Conservation (phyloP, 345 rosid species). For the Lepidium didymum region DNA sequence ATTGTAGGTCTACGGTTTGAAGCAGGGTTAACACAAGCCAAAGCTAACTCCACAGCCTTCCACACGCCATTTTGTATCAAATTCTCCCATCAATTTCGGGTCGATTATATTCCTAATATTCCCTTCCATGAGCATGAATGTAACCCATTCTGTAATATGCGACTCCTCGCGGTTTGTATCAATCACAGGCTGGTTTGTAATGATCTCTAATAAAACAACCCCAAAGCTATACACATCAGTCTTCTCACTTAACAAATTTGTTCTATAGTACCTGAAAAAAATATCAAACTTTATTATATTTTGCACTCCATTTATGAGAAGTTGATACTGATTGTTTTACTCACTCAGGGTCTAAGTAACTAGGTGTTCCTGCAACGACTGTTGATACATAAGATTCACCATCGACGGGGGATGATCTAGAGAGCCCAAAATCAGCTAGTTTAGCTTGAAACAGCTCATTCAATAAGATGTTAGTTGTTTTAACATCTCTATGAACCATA, state of each 20-base stretch:
- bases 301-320: background rate
- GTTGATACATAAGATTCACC: slow-evolving; percentile 32
- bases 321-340: slow-evolving; percentile 4
- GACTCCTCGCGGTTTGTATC: background rate
- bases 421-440: slow-evolving; percentile 59
- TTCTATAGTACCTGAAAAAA: slow-evolving; percentile 18
- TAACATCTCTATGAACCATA: slow-evolving; percentile 50
- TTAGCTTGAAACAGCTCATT: slow-evolving; percentile 45
- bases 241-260: slow-evolving; percentile 31
- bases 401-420: slow-evolving; percentile 32
- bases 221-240: slow-evolving; percentile 48
- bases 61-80: slow-evolving; percentile 36
- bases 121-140: slow-evolving; percentile 23
- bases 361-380: slow-evolving; percentile 42
- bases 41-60: slow-evolving; percentile 43
- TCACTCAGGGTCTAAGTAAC: slow-evolving; percentile 48
- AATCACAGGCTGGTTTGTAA: slow-evolving; percentile 30
- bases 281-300: background rate
- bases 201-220: slow-evolving; percentile 35
- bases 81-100: slow-evolving; percentile 28
- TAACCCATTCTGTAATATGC: slow-evolving; percentile 36
- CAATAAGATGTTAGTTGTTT: slow-evolving; percentile 45
- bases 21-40: slow-evolving; percentile 33
- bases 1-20: slow-evolving; percentile 34
- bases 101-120: slow-evolving; percentile 37